A percentile compares a stretch with the other conserved stretches of the same genome.
phyloP scores from a whole-genome alignment of 2,329 filamentous ascomycete genomes.

The Calonectria crousiana region DNA sequence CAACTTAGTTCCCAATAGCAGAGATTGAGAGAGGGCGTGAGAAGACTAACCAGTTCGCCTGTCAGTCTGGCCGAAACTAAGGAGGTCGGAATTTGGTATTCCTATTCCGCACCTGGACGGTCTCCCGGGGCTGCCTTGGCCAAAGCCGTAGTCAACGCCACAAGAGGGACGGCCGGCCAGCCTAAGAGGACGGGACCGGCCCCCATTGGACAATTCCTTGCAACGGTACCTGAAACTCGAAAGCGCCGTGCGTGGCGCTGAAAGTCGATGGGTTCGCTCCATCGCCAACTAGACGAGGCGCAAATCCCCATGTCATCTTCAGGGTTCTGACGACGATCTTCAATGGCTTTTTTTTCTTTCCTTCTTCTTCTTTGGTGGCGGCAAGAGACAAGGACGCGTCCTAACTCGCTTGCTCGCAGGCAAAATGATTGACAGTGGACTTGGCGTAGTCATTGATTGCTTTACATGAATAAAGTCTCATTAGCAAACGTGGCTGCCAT shows the following conservation, averaged over 20 bases:
- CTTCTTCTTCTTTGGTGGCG: background rate
- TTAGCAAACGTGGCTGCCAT: background rate
- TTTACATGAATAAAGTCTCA: background rate
- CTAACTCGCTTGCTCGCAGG: background rate
- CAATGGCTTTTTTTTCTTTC: background rate
- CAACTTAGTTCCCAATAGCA: constrained; percentile 9
- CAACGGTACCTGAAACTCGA: constrained; percentile 42
- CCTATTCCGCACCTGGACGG: constrained; percentile 26
- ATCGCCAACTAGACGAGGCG: background rate
- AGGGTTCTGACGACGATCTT: background rate
- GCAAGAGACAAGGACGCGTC: background rate
- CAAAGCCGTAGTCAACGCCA: constrained; percentile 34
- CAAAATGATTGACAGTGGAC: background rate
- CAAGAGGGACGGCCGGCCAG: constrained; percentile 30
- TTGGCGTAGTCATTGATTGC: background rate
- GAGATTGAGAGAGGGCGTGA: background rate
- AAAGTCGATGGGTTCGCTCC: constrained; percentile 32
- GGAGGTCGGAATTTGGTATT: constrained; percentile 20
- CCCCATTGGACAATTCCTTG: constrained; percentile 36
- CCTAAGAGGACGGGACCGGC: constrained; percentile 35
- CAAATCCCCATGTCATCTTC: constrained; percentile 15
- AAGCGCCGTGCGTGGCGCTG: constrained; percentile 39
- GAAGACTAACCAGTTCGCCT: background rate
- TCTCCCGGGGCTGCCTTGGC: constrained; percentile 21
- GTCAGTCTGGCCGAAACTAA: constrained; percentile 18